Conservation (phyloP, 768 basidiomycete genomes). For the Symmetrospora coprosmae region DNA sequence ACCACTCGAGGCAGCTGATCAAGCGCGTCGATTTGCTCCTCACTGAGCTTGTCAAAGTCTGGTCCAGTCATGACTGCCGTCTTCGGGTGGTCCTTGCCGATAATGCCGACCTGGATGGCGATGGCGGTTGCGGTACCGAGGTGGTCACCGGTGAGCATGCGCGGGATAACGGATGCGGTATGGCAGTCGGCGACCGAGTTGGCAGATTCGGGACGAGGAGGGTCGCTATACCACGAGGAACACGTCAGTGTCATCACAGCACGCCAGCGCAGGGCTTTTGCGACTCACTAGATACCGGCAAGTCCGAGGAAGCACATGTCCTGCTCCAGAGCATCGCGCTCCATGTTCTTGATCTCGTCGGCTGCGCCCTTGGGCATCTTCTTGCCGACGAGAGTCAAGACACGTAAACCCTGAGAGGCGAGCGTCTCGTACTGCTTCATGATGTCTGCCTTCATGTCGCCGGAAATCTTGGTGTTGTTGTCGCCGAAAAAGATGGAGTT, state of each 20-base stretch:
- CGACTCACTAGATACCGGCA: constrained; percentile 35
- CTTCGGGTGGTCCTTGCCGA: constrained; percentile 37
- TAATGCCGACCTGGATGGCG: constrained; percentile 49
- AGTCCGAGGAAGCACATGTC: constrained; percentile 38
- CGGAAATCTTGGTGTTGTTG: neutral
- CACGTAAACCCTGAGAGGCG: constrained; percentile 38
- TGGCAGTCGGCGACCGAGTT: constrained; percentile 38
- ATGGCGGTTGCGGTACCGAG: constrained; percentile 52
- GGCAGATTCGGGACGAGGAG: constrained; percentile 38
- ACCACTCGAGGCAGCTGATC: constrained; percentile 41
- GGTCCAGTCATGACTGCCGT: constrained; percentile 40
- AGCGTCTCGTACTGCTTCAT: constrained; percentile 29
- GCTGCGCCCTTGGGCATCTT: constrained; percentile 21
- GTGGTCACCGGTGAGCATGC: constrained; percentile 49
- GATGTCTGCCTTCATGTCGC: neutral
- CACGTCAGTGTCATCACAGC: neutral
- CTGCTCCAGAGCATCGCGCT: constrained; percentile 37
- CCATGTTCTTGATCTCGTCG: constrained; percentile 28
- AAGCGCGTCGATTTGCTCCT: constrained; percentile 44
- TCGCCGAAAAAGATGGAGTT: constrained; percentile 27
- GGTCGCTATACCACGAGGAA: constrained; percentile 30
- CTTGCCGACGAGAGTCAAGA: constrained; percentile 35
- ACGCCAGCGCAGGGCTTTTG: neutral
- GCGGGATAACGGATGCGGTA: constrained; percentile 36
- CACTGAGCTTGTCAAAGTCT: constrained; percentile 38